These are phyloP conservation scores for Trametes coccinea DNA, from an alignment of 768 basidiomycete species.

Conservation along the genomic window DNA sequence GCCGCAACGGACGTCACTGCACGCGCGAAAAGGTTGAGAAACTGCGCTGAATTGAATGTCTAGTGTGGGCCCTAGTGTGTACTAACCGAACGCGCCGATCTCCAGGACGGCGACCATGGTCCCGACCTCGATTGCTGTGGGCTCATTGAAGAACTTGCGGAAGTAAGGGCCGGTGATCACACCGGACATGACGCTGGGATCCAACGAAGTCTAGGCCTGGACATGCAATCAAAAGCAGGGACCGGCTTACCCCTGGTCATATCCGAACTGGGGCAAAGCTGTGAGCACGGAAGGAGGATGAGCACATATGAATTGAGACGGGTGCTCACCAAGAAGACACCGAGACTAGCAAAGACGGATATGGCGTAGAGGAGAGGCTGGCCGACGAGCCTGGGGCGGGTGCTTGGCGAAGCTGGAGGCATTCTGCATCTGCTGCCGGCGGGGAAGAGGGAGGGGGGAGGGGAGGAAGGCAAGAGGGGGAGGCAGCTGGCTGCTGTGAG, in stretches of 20 bases:
- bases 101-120: constrained; percentile 96
- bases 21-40: not conserved
- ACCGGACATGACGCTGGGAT: constrained; percentile 79
- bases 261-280: constrained; percentile 59
- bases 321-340: constrained; percentile 75
- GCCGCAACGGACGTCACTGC: constrained; percentile 87
- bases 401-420: constrained; percentile 36
- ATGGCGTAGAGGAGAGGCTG: constrained; percentile 77
- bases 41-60: constrained; percentile 8
- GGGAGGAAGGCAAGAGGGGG: constrained; percentile 7
- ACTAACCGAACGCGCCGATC: constrained; percentile 84
- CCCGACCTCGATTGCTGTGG: constrained; percentile 73
- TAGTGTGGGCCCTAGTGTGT: not conserved
- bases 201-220: constrained; percentile 3
- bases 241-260: constrained; percentile 74
- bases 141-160: constrained; percentile 78
- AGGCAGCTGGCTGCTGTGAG: constrained; percentile 5
- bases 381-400: constrained; percentile 64
- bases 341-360: constrained; percentile 79
- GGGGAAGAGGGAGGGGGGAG: constrained; percentile 2
- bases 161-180: constrained; percentile 89
- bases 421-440: constrained; percentile 51
- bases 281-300: constrained; percentile 6
- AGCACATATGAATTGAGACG: not conserved
- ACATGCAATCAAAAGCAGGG: not conserved